phyloP scores from a whole-genome alignment of 129 eudicot genomes.

The Flaveria robusta region DNA sequence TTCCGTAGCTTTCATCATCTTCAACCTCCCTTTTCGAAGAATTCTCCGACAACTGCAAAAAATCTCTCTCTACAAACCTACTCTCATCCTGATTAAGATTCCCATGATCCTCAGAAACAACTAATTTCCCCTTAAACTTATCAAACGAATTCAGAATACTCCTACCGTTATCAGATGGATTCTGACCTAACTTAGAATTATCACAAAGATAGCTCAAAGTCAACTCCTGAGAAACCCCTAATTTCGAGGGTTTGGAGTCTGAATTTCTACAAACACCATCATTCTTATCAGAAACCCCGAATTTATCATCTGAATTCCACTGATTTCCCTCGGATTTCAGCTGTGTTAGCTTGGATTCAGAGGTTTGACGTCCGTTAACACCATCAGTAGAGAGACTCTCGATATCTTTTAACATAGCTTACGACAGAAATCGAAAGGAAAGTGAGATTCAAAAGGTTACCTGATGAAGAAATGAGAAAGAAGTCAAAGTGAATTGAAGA shows the following conservation, averaged over 20 bases:
- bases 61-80: conserved; percentile 79
- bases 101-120: conserved; percentile 50
- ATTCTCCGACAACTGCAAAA: conserved; percentile 59
- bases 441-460: conserved; percentile 31
- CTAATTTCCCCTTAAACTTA: conserved; percentile 63
- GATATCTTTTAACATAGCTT: conserved; percentile 47
- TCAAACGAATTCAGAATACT: conserved; percentile 31
- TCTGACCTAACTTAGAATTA: conserved; percentile 53
- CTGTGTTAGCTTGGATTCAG: conserved; percentile 36
- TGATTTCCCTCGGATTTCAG: conserved; percentile 38
- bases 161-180: conserved; percentile 43
- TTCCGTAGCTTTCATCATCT: conserved; percentile 43
- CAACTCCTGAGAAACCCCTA: conserved; percentile 74
- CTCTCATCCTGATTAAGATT: conserved; percentile 39
- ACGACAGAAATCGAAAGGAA: not conserved
- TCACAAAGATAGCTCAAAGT: conserved; percentile 92
- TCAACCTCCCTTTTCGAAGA: conserved; percentile 61
- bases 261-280: conserved; percentile 15
- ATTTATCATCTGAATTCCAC: conserved; percentile 54
- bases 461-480: conserved; percentile 13
- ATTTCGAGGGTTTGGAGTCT: conserved; percentile 43
- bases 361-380: conserved; percentile 37
- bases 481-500: not conserved
- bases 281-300: conserved; percentile 49
- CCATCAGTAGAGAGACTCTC: conserved; percentile 40